Base-by-base conservation (phyloP, 345 rosid species). In the Heritiera littoralis region DNA sequence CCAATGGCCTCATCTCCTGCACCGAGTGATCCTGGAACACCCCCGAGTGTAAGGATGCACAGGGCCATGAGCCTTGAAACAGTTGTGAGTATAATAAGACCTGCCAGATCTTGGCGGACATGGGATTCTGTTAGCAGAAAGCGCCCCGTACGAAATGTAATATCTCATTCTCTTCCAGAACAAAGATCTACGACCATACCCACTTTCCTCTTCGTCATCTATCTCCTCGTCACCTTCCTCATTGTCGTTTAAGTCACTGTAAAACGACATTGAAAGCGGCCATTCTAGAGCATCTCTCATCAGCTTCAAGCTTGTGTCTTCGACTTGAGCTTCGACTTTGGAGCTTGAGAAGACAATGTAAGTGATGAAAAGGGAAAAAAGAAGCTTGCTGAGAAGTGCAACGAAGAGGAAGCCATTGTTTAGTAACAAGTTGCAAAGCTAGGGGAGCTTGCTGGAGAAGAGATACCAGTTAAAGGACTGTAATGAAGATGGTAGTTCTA, bases 21-120 rank as follows among this genome's bases (percentile, higher is more conserved):
- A 95, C 0, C 93, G 90, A 77, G 96, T 83, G 83, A 92, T 92
- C 51, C 68, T 77, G 17, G 96, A 92, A 41, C 99, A 95, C 51
- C 97, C 97, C 66, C 98, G 81, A 20, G 59, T 69, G 85, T 93
- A 95, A 0, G 99, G 98, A 72, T 92, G 91, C 2, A 89, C 97
- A 0, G 95, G 92, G 6, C 89, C 90, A 28, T 89, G 75, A 2
- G 88, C 86, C 46, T 84, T 80, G 89, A 82, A 93, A 77, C 98
- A 96, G 84, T 93, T 89, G 72, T 86, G 94, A 55, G 97, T 91
- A 72, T 95, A 95, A 77, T 93, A 95, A 11, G 99, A 93, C 86
- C 99, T 90, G 41, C 99, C 98, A 11, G 98, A 93, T 28, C 97
- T 87, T 0, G 99, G 92, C 8, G 99, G 99, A 77, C 99, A 96